Conservation (phyloP, 1,284 basidiomycete species). For the Puccinia novopanici region DNA sequence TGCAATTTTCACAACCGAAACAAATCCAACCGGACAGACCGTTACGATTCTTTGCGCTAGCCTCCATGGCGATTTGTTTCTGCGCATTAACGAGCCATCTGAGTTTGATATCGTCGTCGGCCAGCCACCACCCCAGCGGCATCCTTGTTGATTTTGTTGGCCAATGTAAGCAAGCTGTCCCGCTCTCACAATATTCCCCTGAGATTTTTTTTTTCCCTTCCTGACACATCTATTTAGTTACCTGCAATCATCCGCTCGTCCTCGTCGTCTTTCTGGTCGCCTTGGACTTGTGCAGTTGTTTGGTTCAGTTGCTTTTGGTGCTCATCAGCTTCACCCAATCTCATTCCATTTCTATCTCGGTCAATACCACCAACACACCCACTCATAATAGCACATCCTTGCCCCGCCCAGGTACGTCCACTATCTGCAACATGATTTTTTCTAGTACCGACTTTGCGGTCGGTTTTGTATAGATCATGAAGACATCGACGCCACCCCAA, state of each 20-base stretch:
- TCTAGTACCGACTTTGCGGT: not conserved
- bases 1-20: slow-evolving; percentile 39
- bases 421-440: not conserved
- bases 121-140: slow-evolving; percentile 15
- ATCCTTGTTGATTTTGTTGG: slow-evolving; percentile 39
- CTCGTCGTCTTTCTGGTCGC: slow-evolving; percentile 13
- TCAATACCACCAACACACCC: not conserved
- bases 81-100: slow-evolving; percentile 19
- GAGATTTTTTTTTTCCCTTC: not conserved
- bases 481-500: slow-evolving; percentile 2
- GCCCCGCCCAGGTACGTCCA: not conserved
- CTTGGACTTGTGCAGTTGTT: slow-evolving; percentile 24
- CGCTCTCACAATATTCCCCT: not conserved
- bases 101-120: not conserved
- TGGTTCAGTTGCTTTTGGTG: slow-evolving; percentile 17
- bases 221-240: not conserved
- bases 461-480: not conserved
- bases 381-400: not conserved
- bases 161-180: slow-evolving; percentile 10
- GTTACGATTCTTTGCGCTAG: slow-evolving; percentile 25
- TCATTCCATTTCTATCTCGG: slow-evolving; percentile 18
- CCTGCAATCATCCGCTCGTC: not conserved
- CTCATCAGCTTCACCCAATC: slow-evolving; percentile 30
- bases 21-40: slow-evolving; percentile 39
- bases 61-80: slow-evolving; percentile 23